A percentile compares a stretch with the other conserved stretches of the same genome.
phyloP scores from a whole-genome alignment of 129 eudicot genomes.

The Centella asiatica region DNA sequence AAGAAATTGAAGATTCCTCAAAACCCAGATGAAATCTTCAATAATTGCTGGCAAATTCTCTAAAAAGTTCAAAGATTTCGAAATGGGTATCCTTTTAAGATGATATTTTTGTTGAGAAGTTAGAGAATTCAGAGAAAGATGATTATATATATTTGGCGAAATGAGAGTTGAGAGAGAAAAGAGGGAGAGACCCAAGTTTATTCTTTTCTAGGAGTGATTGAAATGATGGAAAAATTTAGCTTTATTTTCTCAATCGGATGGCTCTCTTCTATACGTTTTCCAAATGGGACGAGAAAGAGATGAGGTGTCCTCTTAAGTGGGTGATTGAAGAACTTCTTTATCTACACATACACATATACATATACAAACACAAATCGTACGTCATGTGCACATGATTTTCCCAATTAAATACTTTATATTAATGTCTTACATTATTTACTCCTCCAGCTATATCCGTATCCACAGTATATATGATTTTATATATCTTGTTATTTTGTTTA shows the following conservation, averaged over 20 bases:
- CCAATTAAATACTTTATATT: no score
- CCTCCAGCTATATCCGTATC: no score
- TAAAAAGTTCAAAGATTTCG: constrained; percentile 8
- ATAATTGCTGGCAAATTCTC: constrained; percentile 16
- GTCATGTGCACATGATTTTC: no score
- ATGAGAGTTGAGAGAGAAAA: constrained; percentile 2
- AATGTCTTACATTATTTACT: no score
- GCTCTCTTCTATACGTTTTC: constrained; percentile 38
- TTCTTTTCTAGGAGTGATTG: constrained; percentile 13
- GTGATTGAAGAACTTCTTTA: no score
- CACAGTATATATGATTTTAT: no score
- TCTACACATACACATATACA: not conserved
- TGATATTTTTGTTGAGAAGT: constrained; percentile 9
- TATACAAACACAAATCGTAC: not conserved
- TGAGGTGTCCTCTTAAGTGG: no score
- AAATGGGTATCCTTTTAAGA: constrained; percentile 26
- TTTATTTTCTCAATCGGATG: constrained; percentile 37
- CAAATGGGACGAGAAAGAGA: constrained; percentile 20
- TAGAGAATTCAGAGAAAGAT: constrained; percentile 15
- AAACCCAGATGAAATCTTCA: constrained; percentile 24
- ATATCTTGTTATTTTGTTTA: no score
- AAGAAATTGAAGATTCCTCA: constrained; percentile 36
- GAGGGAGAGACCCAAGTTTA: constrained; percentile 18
- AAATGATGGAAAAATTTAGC: constrained; percentile 12
- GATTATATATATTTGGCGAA: constrained; percentile 4